Evolutionary conservation across 306 rosid species (phyloP).

Genomic region (Clitoria ternatea): DNA sequence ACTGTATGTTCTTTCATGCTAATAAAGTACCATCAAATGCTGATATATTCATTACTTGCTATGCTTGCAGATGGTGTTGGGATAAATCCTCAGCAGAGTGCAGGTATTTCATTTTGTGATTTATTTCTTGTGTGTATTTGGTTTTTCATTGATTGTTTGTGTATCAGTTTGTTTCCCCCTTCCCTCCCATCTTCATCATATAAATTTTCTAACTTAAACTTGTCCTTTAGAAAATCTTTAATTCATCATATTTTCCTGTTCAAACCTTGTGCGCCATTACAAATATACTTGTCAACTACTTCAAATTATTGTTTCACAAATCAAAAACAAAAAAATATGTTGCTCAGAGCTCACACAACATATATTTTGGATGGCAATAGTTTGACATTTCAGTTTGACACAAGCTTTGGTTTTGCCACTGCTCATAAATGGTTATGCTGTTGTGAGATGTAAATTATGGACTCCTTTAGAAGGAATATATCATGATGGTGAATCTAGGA

Average conservation of each 20-base stretch:
- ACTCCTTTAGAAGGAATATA: background rate
- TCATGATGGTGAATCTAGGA: background rate
- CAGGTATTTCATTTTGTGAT: conserved; percentile 48
- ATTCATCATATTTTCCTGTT: background rate
- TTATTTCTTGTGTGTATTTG: background rate
- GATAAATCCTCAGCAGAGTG: conserved; percentile 95
- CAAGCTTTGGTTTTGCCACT: background rate
- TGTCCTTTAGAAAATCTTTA: background rate
- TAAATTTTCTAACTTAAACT: background rate
- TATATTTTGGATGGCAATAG: background rate
- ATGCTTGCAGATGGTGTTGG: conserved; percentile 84
- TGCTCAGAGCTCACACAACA: background rate
- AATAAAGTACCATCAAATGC: background rate
- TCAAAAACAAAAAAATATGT: background rate
- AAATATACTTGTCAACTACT: background rate
- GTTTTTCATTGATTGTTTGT: background rate
- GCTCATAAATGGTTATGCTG: background rate
- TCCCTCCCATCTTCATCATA: no score
- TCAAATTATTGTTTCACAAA: background rate
- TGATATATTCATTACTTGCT: background rate
- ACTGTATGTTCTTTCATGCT: background rate
- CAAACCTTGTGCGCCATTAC: background rate
- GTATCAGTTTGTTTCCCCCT: no score
- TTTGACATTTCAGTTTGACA: background rate
- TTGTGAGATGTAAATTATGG: background rate